Base-by-base conservation (phyloP, 2,329 filamentous ascomycete genomes). In the Hirsutella rhossiliensis region DNA sequence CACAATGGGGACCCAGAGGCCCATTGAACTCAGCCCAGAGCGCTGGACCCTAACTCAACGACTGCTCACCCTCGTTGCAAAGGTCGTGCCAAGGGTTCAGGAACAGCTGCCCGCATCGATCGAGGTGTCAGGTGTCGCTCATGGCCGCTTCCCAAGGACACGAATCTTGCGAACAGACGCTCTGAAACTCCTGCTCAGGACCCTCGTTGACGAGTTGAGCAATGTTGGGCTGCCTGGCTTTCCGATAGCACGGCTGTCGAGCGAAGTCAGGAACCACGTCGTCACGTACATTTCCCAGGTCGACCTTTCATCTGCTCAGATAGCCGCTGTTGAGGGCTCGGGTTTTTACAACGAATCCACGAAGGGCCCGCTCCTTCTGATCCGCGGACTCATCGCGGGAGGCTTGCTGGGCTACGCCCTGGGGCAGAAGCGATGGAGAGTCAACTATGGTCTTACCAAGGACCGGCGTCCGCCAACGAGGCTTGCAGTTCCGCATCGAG, bases 401-500 rank as follows among this genome's bases (percentile, higher is more conserved):
- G 71, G 73, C 0, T 60, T 83, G 0, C 50, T 84, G 0, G 48
- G 49, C 0, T 79, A 77, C 45, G 63, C 61, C 0, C 60, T 83
- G 0, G 56, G 59, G 0, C 58, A 69, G 11, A 82, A 82, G 52
- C 64, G 78, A 1, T 84, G 75, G 73, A 58, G 71, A 2, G 78
- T 84, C 0, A 70, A 82, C 44, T 84, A 76, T 47, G 79, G 80
- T 0, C 61, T 75, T 1, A 18, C n/a, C 38, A 13, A 36, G 11
- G 15, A 28, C 13, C 27, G 37, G 1, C 15, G 0, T 57, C 70
- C 71, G 0, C 36, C 42, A 0, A 72, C 67, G 0, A 61, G 53
- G 42, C 64, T 81, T 0, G 71, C 73, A 0, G 73, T 82, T 0
- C 78, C 77, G 0, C 82, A 71, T 47, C 64, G 63, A 9, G 75